Evolutionary conservation across 1,284 basidiomycete species (phyloP), one percentile per base, ranked within the genome.

Genomic region (Microbotryum intermedium): DNA sequence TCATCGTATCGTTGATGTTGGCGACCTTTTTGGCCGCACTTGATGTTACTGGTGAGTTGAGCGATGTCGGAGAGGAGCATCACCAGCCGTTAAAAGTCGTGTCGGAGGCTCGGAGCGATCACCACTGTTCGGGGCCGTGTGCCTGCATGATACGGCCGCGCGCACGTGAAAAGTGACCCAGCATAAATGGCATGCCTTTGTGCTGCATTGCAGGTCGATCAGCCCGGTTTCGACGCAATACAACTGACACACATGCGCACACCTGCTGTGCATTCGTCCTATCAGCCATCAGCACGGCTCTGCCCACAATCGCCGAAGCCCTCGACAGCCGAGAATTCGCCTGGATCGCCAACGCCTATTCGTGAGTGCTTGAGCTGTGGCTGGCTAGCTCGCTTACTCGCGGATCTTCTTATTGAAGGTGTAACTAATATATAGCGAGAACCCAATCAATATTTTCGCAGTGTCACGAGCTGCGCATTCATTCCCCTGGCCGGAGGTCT

Each of bases 371-470:
- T 25, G 23, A 4, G 42, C 45, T 34, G 34, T 34, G 34, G 9
- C 34, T 34, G 11, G 34, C 34, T 34, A 9, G 34, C 34, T 34
- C 16, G 10, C 34, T 34, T n/a, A n/a, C n/a, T n/a, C n/a, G n/a
- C n/a, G n/a, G n/a, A n/a, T n/a, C n/a, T n/a, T n/a, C n/a, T n/a
- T n/a, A n/a, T n/a, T n/a, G n/a, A n/a, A n/a, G n/a, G n/a, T n/a
- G n/a, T n/a, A n/a, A n/a, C n/a, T n/a, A n/a, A n/a, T n/a, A n/a
- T n/a, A n/a, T n/a, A n/a, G n/a, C n/a, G n/a, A n/a, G n/a, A n/a
- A n/a, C n/a, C n/a, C n/a, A n/a, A n/a, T n/a, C n/a, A n/a, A 11
- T 34, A 34, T 4, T 34, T 63, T 65, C 60, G 69, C 62, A 20
- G 66, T 63, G 46, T 50, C 44, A 50, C 53, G n/a, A 53, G 53